Conservation (phyloP, 163 green algal genomes). For the Chloromonas sp. region DNA sequence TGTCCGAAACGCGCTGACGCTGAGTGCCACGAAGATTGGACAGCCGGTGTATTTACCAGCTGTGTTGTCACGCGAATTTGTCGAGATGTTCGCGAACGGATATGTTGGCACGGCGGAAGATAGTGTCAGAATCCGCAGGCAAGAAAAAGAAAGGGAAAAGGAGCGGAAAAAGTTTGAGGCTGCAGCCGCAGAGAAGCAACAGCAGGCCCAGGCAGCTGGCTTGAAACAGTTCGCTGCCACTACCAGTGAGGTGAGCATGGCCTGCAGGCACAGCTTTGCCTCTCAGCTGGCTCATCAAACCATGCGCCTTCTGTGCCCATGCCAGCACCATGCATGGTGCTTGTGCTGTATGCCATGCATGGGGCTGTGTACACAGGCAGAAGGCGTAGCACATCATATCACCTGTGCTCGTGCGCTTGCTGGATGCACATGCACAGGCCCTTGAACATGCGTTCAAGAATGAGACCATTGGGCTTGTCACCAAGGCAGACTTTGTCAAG, state of each 20-base stretch:
- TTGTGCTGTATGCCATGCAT: no score
- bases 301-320: no score
- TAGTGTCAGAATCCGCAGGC: slow-evolving; percentile 53
- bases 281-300: no score
- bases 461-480: slow-evolving; percentile 87
- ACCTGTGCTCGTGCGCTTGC: no score
- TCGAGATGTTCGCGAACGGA: slow-evolving; percentile 28
- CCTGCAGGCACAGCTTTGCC: no score
- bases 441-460: slow-evolving; percentile 85
- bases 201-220: slow-evolving; percentile 38
- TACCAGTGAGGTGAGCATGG: slow-evolving; percentile 47
- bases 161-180: slow-evolving; percentile 68
- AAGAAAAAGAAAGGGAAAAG: slow-evolving; percentile 71
- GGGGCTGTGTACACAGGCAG: no score
- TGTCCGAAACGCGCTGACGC: no score
- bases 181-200: not conserved
- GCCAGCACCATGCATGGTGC: no score
- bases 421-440: slow-evolving; percentile 26
- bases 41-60: no score
- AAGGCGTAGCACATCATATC: no score
- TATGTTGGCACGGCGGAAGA: slow-evolving; percentile 77
- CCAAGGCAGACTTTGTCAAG: slow-evolving; percentile 80
- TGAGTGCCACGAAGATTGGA: no score
- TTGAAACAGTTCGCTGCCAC: slow-evolving; percentile 71
- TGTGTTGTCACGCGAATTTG: no score